Evolutionary conservation across 495 filamentous ascomycete species (phyloP).

Genomic region (Choiromyces venosus): DNA sequence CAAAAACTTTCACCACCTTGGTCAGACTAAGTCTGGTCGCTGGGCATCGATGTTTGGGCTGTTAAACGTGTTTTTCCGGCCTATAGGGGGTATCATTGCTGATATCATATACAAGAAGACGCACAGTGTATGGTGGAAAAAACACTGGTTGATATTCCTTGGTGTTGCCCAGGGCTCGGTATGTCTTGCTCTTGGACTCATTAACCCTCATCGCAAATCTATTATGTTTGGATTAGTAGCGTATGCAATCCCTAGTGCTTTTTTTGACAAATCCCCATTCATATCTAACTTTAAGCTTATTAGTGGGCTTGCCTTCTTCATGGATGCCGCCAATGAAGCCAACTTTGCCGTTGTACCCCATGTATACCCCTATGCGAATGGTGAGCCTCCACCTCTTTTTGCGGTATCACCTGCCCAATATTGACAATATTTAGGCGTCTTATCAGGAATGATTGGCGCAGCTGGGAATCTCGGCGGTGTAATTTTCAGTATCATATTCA

Average conservation of each 20-base stretch:
- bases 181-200: conserved; percentile 62
- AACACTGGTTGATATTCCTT: conserved; percentile 59
- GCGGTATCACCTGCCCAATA: not conserved
- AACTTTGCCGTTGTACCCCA: conserved; percentile 83
- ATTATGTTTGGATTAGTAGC: conserved; percentile 74
- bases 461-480: conserved; percentile 80
- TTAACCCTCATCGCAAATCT: conserved; percentile 54
- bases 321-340: conserved; percentile 76
- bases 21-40: conserved; percentile 64
- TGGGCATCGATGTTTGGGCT: conserved; percentile 91
- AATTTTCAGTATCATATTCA: conserved; percentile 78
- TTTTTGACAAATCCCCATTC: no score
- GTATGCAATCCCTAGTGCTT: no score
- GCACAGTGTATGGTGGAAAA: conserved; percentile 68
- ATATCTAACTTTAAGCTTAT: no score
- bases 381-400: conserved; percentile 43
- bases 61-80: conserved; percentile 70
- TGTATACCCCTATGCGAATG: conserved; percentile 68
- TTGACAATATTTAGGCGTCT: conserved; percentile 49
- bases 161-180: conserved; percentile 61
- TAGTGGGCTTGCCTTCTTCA: conserved; percentile 69
- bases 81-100: conserved; percentile 63
- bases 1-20: conserved; percentile 66
- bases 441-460: conserved; percentile 72
- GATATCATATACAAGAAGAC: conserved; percentile 63